phyloP scores from a whole-genome alignment of 306 rosid genomes.

The Mucuna pruriens region DNA sequence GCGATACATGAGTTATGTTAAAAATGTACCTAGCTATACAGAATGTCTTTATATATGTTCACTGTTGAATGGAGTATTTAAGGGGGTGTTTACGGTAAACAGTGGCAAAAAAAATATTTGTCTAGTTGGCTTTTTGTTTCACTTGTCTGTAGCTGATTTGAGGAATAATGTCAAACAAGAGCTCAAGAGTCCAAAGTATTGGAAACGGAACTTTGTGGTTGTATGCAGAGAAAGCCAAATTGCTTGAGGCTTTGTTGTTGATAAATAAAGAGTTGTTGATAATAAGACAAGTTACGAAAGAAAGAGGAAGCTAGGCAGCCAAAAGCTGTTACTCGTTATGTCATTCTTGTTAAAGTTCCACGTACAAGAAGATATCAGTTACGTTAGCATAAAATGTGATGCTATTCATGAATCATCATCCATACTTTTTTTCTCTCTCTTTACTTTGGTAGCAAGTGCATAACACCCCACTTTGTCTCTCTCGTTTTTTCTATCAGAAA shows the following conservation, averaged over 20 bases:
- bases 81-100: background rate
- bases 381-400: slow-evolving; percentile 30
- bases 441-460: background rate
- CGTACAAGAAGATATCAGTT: slow-evolving; percentile 36
- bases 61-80: background rate
- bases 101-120: background rate
- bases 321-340: slow-evolving; percentile 45
- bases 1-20: background rate
- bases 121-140: background rate
- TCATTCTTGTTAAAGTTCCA: slow-evolving; percentile 42
- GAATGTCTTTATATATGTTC: background rate
- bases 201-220: slow-evolving; percentile 9
- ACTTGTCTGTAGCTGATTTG: slow-evolving; percentile 17
- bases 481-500: background rate
- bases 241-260: slow-evolving; percentile 19
- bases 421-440: background rate
- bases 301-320: slow-evolving; percentile 41
- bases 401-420: slow-evolving; percentile 20
- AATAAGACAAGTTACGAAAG: slow-evolving; percentile 49
- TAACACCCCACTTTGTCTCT: background rate
- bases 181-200: background rate
- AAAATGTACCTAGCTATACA: background rate
- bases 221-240: slow-evolving; percentile 16
- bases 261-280: slow-evolving; percentile 7
- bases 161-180: slow-evolving; percentile 15